Base-by-base conservation (phyloP, 2,329 filamentous ascomycete genomes). In the Rutstroemia sp. region DNA sequence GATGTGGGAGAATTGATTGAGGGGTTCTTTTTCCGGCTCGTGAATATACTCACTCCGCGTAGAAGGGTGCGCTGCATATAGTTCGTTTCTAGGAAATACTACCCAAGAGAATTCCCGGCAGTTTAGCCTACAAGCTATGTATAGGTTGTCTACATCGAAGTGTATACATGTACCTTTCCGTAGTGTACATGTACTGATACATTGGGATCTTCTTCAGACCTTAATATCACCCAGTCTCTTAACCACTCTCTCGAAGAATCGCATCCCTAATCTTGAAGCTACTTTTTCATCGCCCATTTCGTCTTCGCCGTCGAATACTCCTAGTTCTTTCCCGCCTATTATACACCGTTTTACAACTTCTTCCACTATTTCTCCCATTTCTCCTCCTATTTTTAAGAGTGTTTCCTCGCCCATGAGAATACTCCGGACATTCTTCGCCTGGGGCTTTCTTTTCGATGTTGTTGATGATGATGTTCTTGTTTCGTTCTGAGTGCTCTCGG, bases 161-260 rank as follows among this genome's bases (percentile, higher is more conserved):
- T 10, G 27, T 23, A 23, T 30, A 30, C 30, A 25, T 8, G 19
- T 53, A 25, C 27, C 14, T 7, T 51, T 47, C 37, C 10, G 0
- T 12, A 12, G 9, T 39, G n/a, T n/a, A 39, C 39, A 27, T 49
- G 51, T 48, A 49, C n/a, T 12, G 16, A 41, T 54, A 49, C 44
- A 17, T 6, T 14, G 39, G 30, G 51, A 25, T 54, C 48, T 23
- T 25, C 34, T 63, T 63, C 50, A 65, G 17, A 65, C 56, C 30
- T 56, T 61, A 44, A 66, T 53, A 53, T 60, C 63, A 1, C 70
- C 72, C 19, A 78, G 62, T 45, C 63, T 70, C 62, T 75, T 75
- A 21, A 77, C 75, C 6, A 78, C 74, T 2, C 74, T 66, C 50
- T 76, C 73, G 57, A 75, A 74, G 45, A 75, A 75, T 2, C 60